Conservation (phyloP, 129 eudicot genomes). For the Centaurea solstitialis region DNA sequence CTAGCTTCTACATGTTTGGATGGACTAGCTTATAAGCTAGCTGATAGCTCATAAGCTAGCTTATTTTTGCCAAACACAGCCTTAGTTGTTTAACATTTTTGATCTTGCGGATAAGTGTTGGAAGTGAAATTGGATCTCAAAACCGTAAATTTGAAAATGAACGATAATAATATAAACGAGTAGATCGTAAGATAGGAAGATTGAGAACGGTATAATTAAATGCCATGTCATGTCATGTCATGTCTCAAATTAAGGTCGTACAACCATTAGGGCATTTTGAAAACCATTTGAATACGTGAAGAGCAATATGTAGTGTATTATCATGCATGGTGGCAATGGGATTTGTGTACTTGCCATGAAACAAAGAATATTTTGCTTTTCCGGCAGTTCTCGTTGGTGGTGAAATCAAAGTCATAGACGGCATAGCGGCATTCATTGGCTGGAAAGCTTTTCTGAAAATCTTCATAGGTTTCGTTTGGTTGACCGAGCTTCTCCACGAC, state of each 20-base stretch:
- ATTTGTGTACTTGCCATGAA: slow-evolving; percentile 32
- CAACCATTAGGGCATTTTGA: background rate
- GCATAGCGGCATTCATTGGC: slow-evolving; percentile 54
- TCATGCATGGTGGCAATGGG: background rate
- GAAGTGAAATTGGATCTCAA: background rate
- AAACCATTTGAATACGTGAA: background rate
- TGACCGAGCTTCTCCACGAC: slow-evolving; percentile 42
- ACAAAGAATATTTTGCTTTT: slow-evolving; percentile 56
- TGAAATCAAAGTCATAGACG: slow-evolving; percentile 49
- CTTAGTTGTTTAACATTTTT: background rate
- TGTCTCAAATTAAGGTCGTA: background rate
- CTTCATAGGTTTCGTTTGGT: slow-evolving; percentile 34
- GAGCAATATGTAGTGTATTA: background rate
- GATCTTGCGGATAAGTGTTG: background rate
- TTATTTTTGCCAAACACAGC: too few relatives aligned
- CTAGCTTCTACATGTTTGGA: too few relatives aligned
- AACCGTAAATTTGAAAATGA: too few relatives aligned
- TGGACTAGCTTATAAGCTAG: too few relatives aligned
- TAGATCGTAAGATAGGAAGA: background rate
- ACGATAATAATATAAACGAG: too few relatives aligned
- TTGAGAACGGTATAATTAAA: background rate
- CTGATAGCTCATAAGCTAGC: too few relatives aligned
- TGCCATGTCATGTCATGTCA: background rate
- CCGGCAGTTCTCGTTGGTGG: slow-evolving; percentile 40
- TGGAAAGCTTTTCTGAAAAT: slow-evolving; percentile 43